A percentile compares a stretch with the other conserved stretches of the same genome.
Evolutionary conservation across 2,329 filamentous ascomycete species (phyloP).

Genomic region (Colletotrichum musicola): DNA sequence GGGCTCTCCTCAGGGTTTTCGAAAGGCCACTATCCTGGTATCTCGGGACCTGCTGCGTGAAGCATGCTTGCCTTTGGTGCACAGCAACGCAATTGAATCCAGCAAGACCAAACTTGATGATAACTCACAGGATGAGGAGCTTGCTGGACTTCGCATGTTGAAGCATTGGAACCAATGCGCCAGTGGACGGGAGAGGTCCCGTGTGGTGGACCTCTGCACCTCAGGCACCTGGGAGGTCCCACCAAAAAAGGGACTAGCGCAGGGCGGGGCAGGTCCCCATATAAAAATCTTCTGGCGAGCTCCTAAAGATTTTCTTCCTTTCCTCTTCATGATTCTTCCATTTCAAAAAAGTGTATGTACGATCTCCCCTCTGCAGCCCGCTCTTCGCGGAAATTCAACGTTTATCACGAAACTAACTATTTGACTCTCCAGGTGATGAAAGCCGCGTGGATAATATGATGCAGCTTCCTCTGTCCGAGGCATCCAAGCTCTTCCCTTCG

Average conservation of each 20-base stretch:
- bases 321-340: slow-evolving; percentile 92
- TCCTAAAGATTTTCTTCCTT: slow-evolving; percentile 56
- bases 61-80: background rate
- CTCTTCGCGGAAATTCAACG: slow-evolving; percentile 28
- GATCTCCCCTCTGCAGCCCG: slow-evolving; percentile 44
- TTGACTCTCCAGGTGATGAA: slow-evolving; percentile 89
- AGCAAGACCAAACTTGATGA: too few species aligned
- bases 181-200: background rate
- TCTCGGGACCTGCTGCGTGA: background rate
- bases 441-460: slow-evolving; percentile 97
- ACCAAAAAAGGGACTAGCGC: slow-evolving; percentile 43
- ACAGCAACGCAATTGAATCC: background rate
- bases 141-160: too few species aligned
- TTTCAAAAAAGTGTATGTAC: slow-evolving; percentile 94
- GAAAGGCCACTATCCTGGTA: background rate
- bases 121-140: too few species aligned
- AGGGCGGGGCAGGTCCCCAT: slow-evolving; percentile 42
- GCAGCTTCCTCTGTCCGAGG: slow-evolving; percentile 73
- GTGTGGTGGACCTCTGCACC: slow-evolving; percentile 7
- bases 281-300: slow-evolving; percentile 53
- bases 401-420: slow-evolving; percentile 22
- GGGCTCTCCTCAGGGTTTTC: slow-evolving; percentile 2
- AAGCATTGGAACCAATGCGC: too few species aligned
- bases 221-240: slow-evolving; percentile 41
- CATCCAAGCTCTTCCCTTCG: slow-evolving; percentile 85